Conservation (phyloP, 805 yeast species). For the Hanseniaspora osmophila region DNA sequence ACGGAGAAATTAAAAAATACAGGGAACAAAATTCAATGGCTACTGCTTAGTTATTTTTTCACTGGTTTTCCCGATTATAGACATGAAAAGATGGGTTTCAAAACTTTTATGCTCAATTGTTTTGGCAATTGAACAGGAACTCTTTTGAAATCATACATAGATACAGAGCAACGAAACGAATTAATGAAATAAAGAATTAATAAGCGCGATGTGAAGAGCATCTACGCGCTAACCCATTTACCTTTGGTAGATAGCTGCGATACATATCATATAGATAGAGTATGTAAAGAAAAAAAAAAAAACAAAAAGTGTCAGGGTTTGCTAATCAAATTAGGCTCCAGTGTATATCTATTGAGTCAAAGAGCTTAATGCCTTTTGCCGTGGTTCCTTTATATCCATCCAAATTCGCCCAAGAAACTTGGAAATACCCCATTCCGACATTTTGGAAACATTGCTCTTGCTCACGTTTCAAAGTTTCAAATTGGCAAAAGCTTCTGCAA, state of each 20-base stretch:
- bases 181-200: too few relatives aligned
- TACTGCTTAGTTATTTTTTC: background rate
- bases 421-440: conserved; percentile 5
- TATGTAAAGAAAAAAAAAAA: too few relatives aligned
- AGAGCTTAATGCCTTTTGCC: conserved; percentile 37
- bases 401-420: conserved; percentile 33
- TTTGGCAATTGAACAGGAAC: too few relatives aligned
- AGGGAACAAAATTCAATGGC: background rate
- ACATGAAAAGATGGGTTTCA: background rate
- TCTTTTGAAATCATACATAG: too few relatives aligned
- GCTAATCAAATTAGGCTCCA: conserved; percentile 8
- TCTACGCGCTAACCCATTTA: too few relatives aligned
- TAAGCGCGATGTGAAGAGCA: too few relatives aligned
- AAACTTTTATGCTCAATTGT: too few relatives aligned
- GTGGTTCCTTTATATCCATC: conserved; percentile 57
- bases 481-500: conserved; percentile 5
- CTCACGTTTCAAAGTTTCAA: conserved; percentile 9
- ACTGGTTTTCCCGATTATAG: background rate
- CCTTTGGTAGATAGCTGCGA: too few relatives aligned
- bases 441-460: conserved; percentile 10
- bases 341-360: conserved; percentile 34
- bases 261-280: too few relatives aligned
- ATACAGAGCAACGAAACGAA: too few relatives aligned
- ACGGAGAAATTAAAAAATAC: conserved; percentile 12
- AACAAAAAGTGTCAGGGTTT: too few relatives aligned